These are phyloP conservation scores for Pilasporangium apinafurcum DNA, from an alignment of 352 stramenopile species.

Conservation along the genomic window DNA sequence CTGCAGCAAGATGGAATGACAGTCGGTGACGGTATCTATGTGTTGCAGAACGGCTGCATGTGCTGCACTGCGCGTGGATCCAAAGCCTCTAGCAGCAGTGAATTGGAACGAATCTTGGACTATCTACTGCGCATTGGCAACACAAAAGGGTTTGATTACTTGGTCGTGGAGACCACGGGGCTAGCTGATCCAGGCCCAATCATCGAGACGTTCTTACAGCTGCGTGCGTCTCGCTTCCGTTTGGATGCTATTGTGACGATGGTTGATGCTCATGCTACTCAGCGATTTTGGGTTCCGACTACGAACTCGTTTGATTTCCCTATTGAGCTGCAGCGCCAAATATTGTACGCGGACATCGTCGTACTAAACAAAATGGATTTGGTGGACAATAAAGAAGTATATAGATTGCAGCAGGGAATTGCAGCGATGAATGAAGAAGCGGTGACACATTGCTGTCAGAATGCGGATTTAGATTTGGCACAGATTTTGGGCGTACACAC, in stretches of 20 bases:
- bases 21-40: slow-evolving; percentile 86
- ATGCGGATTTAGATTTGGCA: slow-evolving; percentile 41
- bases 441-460: slow-evolving; percentile 28
- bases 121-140: slow-evolving; percentile 59
- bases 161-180: slow-evolving; percentile 97
- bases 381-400: slow-evolving; percentile 22
- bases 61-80: slow-evolving; percentile 92
- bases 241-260: slow-evolving; percentile 96
- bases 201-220: slow-evolving; percentile 94
- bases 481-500: slow-evolving; percentile 65
- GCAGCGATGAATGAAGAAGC: slow-evolving; percentile 44
- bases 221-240: slow-evolving; percentile 84
- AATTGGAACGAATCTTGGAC: slow-evolving; percentile 91
- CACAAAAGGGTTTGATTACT: slow-evolving; percentile 91
- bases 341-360: slow-evolving; percentile 64
- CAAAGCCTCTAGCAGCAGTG: slow-evolving; percentile 85
- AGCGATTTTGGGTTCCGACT: slow-evolving; percentile 26
- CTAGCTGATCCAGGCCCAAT: slow-evolving; percentile 96
- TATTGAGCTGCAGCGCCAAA: slow-evolving; percentile 56
- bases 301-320: slow-evolving; percentile 26
- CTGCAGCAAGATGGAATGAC: slow-evolving; percentile 19
- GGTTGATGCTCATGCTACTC: slow-evolving; percentile 84
- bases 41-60: slow-evolving; percentile 98
- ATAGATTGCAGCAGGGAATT: slow-evolving; percentile 23
- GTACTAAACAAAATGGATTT: slow-evolving; percentile 73